A percentile compares a stretch with the other conserved stretches of the same genome.
Conservation (phyloP, 352 stramenopile species). For the Pythium phragmitis region DNA sequence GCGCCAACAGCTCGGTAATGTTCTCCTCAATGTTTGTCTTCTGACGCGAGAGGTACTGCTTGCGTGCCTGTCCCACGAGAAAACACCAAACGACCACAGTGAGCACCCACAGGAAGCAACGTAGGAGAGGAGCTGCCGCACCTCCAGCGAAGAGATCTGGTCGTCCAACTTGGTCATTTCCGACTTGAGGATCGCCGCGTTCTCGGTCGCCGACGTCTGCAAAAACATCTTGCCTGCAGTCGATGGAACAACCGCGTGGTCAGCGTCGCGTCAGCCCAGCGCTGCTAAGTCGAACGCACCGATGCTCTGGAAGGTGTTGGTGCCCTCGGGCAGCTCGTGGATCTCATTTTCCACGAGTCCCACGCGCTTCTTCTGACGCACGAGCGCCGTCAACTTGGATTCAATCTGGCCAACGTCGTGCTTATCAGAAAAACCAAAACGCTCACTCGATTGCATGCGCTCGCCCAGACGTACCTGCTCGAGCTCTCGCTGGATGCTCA, state of each 20-base stretch:
- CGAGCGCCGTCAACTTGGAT: slow-evolving; percentile 54
- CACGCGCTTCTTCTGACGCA: slow-evolving; percentile 75
- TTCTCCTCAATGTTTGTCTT: slow-evolving; percentile 80
- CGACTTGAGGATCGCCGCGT: slow-evolving; percentile 50
- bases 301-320: slow-evolving; percentile 74
- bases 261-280: not conserved
- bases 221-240: slow-evolving; percentile 75
- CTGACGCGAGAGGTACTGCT: slow-evolving; percentile 80
- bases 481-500: slow-evolving; percentile 73
- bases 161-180: slow-evolving; percentile 62
- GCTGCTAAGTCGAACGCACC: slow-evolving; percentile 15
- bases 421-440: too few species aligned
- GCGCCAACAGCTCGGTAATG: slow-evolving; percentile 80
- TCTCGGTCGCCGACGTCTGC: slow-evolving; percentile 54
- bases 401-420: slow-evolving; percentile 43
- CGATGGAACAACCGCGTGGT: not conserved
- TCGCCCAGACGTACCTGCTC: slow-evolving; percentile 36
- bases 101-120: not conserved
- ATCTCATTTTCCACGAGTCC: slow-evolving; percentile 75
- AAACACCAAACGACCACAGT: not conserved
- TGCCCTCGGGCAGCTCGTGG: slow-evolving; percentile 51
- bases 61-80: slow-evolving; percentile 40
- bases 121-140: slow-evolving; percentile 13
- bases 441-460: not conserved
- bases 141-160: slow-evolving; percentile 70